A percentile compares a stretch with the other conserved stretches of the same genome.
Evolutionary conservation across 306 rosid species (phyloP).

Genomic region (Arachis hypogaea): DNA sequence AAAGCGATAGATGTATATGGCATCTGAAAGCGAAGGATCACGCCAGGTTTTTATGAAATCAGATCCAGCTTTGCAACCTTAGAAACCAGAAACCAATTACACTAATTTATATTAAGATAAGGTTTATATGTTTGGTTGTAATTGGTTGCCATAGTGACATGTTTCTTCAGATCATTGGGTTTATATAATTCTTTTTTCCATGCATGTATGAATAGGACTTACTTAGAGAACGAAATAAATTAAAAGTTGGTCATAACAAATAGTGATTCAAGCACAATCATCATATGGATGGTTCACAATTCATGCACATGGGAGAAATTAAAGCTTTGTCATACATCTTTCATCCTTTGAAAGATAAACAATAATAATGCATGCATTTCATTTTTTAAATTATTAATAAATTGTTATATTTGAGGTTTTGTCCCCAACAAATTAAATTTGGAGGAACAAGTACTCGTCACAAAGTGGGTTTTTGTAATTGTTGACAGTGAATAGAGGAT

Average conservation of each 20-base stretch:
- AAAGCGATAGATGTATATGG: conserved; percentile 13
- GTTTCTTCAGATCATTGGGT: conserved; percentile 21
- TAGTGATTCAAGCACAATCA: conserved; percentile 25
- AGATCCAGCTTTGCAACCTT: conserved; percentile 37
- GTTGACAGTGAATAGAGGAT: too few species aligned
- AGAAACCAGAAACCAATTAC: conserved; percentile 10
- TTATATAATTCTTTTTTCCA: not conserved
- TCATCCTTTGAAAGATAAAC: not conserved
- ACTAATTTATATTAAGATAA: conserved; percentile 1
- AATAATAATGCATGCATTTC: not conserved
- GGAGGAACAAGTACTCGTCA: too few species aligned
- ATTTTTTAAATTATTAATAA: not conserved
- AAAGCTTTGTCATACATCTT: conserved; percentile 1
- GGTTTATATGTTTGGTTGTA: conserved; percentile 25
- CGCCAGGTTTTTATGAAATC: conserved; percentile 29
- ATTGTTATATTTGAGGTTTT: not conserved
- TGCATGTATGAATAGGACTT: too few species aligned
- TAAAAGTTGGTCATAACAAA: conserved; percentile 32
- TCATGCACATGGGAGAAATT: conserved; percentile 33
- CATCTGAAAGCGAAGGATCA: conserved; percentile 27
- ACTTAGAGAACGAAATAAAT: not conserved
- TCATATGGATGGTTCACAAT: conserved; percentile 19
- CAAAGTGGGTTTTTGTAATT: too few species aligned
- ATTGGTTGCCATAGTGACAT: not conserved
- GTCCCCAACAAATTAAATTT: too few species aligned